Base-by-base conservation (phyloP, 495 filamentous ascomycete species). In the Penicillium simplicissimum region DNA sequence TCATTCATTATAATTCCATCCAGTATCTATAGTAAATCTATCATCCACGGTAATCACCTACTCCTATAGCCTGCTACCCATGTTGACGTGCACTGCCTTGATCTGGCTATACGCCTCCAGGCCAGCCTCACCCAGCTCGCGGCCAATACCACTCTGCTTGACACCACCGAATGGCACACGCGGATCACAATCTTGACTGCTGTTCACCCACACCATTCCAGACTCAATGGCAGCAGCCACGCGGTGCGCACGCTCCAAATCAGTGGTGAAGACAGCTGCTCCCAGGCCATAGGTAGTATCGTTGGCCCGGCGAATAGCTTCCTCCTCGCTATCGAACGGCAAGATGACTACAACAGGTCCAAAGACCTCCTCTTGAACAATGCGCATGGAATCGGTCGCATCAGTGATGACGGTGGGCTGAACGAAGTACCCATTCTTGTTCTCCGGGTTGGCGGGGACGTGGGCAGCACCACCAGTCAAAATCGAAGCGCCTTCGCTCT, bases 201-300 rank as follows among this genome's bases (percentile, higher is more conserved):
- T 90, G 71, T 97, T 97, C 66, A 98, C 86, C 93, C 93, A 98
- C 17, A 97, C 93, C 93, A 96, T 96, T 43, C 95, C 95, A 0
- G 92, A 84, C 76, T 97, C 91, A 63, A 98, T 90, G 64, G 86
- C 86, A 52, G 85, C 78, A 7, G 94, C 93, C 2, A 97, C 86
- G 23, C 90, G 83, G 76, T 97, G 94, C 21, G 88, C 92, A 56
- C 85, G 84, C 61, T 84, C 84, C 58, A 97, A 76, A 68, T 97
- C 86, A 67, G 83, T 79, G 3, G 91, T 97, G 69, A 97, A 97
- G 0, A 98, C 76, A 0, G 93, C 89, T 17, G 86, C 86, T n/a
- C 91, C 93, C 4, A 98, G 84, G 1, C 94, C 94, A 65, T 96
- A 97, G 0, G 86, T 90, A 0, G 89, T 92, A 68, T 92, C 85